Evolutionary conservation across 352 stramenopile genomes (phyloP).

Genomic region (Pythium pyrilobum): DNA sequence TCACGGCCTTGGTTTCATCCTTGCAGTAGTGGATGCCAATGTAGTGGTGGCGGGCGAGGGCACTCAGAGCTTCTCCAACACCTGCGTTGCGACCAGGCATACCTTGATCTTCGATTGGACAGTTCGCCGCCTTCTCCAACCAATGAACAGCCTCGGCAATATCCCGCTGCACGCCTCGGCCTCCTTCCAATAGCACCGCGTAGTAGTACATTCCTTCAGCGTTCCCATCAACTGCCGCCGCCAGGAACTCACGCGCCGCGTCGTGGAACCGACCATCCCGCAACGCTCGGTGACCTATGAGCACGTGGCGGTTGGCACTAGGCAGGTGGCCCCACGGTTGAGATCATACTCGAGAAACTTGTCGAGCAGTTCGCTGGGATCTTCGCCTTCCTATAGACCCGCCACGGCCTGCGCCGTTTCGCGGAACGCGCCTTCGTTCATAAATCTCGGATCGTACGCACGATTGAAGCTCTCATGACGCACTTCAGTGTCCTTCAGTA

Average conservation of each 20-base stretch:
- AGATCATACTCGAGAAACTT: not conserved
- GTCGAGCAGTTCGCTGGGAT: not conserved
- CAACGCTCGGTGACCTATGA: constrained; percentile 1
- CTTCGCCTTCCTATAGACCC: not conserved
- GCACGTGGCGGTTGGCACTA: not conserved
- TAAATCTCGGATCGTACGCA: not conserved
- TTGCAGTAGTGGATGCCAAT: not conserved
- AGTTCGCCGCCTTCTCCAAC: not conserved
- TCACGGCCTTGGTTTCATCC: not conserved
- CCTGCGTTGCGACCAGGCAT: not conserved
- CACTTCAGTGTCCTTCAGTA: constrained; percentile 6
- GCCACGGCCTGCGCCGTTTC: not conserved
- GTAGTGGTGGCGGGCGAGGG: constrained; percentile 1
- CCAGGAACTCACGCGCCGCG: not conserved
- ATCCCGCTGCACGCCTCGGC: not conserved
- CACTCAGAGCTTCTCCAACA: not conserved
- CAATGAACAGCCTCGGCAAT: not conserved
- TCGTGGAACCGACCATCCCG: not conserved
- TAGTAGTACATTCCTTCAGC: constrained; percentile 14
- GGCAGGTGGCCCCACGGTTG: too few species aligned
- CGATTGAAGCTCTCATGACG: not conserved
- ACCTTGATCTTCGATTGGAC: not conserved
- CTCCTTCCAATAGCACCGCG: not conserved
- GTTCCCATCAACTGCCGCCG: not conserved
- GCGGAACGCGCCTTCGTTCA: not conserved